phyloP scores from a whole-genome alignment of 1,284 basidiomycete genomes.

The Ganoderma leucocontextum region DNA sequence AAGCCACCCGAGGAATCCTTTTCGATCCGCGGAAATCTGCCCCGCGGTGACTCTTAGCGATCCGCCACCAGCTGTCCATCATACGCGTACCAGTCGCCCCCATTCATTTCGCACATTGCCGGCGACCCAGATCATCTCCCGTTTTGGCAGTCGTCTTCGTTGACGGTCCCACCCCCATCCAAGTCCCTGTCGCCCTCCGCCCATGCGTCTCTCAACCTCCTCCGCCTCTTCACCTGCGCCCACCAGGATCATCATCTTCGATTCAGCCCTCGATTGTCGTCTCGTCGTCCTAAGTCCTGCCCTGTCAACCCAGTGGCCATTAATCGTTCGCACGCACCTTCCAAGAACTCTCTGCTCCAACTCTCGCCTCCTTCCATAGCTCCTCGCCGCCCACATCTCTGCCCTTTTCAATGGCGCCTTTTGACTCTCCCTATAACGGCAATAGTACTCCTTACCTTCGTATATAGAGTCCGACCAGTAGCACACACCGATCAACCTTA shows the following conservation, averaged over 20 bases:
- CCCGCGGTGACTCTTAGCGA: constrained; percentile 4
- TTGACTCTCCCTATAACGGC: not conserved
- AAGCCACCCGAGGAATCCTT: not conserved
- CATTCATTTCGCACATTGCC: not conserved
- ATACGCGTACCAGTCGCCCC: not conserved
- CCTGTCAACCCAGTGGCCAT: not conserved
- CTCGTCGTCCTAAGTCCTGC: not conserved
- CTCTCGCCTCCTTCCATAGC: not conserved
- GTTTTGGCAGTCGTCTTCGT: constrained; percentile 3
- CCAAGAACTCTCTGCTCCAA: not conserved
- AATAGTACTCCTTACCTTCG: not conserved
- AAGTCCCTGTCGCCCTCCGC: not conserved
- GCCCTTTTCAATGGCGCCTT: not conserved
- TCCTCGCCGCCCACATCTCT: not conserved
- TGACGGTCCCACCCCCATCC: not conserved
- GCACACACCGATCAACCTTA: not conserved
- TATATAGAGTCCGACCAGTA: not conserved
- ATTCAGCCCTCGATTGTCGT: constrained; percentile 2
- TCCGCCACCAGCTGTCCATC: constrained; percentile 5
- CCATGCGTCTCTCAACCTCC: constrained; percentile 3
- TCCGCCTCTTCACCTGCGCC: not conserved
- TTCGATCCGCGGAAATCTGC: constrained; percentile 7
- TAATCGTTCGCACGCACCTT: constrained; percentile 1
- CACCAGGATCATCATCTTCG: not conserved
- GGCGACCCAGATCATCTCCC: not conserved